phyloP scores from a whole-genome alignment of 768 basidiomycete genomes.

The Sutorius australiensis region DNA sequence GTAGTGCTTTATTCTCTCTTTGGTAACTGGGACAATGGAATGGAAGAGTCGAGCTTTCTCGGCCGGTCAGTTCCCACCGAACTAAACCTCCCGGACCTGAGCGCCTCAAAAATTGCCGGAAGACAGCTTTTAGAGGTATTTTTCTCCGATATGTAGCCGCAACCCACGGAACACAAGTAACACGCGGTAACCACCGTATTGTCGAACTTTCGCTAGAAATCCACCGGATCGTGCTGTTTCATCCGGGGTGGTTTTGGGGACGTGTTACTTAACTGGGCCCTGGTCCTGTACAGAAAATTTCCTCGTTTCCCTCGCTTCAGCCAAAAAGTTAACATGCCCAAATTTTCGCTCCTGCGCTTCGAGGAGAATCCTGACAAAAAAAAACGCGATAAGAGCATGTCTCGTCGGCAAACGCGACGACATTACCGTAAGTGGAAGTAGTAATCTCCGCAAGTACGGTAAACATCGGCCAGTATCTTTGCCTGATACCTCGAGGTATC shows the following conservation, averaged over 20 bases:
- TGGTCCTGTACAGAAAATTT: background rate
- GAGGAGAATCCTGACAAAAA: conserved; percentile 9
- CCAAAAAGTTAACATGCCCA: background rate
- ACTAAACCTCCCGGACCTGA: conserved; percentile 12
- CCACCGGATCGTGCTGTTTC: conserved; percentile 6
- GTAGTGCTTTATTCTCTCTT: conserved; percentile 34
- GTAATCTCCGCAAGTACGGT: conserved; percentile 6
- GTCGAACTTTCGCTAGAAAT: conserved; percentile 3
- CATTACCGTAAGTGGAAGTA: conserved; percentile 1
- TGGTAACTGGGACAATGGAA: conserved; percentile 32
- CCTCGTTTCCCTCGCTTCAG: conserved; percentile 12
- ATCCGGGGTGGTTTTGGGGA: background rate
- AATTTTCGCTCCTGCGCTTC: background rate
- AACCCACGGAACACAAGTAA: conserved; percentile 3
- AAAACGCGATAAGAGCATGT: conserved; percentile 19
- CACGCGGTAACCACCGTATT: conserved; percentile 2
- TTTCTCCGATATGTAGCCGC: conserved; percentile 10
- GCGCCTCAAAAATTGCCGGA: conserved; percentile 13
- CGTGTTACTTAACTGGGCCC: background rate
- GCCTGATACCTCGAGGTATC: conserved; percentile 20
- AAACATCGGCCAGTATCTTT: conserved; percentile 10
- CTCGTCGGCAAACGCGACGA: conserved; percentile 15
- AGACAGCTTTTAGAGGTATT: conserved; percentile 7
- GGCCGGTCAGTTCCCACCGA: conserved; percentile 30
- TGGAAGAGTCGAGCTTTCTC: conserved; percentile 26